phyloP scores from a whole-genome alignment of 495 filamentous ascomycete species.

The Amniculicola lignicola region DNA sequence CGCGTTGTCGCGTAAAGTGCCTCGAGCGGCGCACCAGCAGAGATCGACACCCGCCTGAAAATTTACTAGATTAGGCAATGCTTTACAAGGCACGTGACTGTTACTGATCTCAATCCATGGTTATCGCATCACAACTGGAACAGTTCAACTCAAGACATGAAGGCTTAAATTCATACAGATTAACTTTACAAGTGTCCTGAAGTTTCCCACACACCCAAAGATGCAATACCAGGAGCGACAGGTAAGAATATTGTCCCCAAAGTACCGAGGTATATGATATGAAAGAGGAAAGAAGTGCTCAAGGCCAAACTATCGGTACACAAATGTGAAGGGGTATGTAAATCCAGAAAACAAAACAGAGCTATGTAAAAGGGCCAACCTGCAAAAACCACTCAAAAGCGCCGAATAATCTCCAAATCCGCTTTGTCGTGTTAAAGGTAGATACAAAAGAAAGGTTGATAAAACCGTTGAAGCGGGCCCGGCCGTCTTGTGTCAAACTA shows the following conservation, averaged over 20 bases:
- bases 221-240: conserved; percentile 7
- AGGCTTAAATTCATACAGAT: too few species aligned
- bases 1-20: conserved; percentile 24
- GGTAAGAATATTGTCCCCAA: neutral
- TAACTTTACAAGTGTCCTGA: too few species aligned
- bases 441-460: conserved; percentile 8
- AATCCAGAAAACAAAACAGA: conserved; percentile 2
- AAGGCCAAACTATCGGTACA: neutral
- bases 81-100: too few species aligned
- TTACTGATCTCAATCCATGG: too few species aligned
- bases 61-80: too few species aligned
- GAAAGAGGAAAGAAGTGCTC: neutral
- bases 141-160: too few species aligned
- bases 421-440: conserved; percentile 21
- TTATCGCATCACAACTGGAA: too few species aligned
- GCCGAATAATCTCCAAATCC: neutral
- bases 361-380: neutral
- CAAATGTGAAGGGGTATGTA: conserved; percentile 12
- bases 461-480: too few species aligned
- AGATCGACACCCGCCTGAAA: too few species aligned
- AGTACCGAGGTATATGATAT: neutral
- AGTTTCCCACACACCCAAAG: too few species aligned
- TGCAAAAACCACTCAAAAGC: neutral
- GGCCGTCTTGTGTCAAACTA: neutral
- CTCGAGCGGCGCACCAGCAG: too few species aligned